These are phyloP conservation scores for Aspergillus amoenus DNA, from an alignment of 2,329 filamentous ascomycete genomes.

Conservation along the genomic window DNA sequence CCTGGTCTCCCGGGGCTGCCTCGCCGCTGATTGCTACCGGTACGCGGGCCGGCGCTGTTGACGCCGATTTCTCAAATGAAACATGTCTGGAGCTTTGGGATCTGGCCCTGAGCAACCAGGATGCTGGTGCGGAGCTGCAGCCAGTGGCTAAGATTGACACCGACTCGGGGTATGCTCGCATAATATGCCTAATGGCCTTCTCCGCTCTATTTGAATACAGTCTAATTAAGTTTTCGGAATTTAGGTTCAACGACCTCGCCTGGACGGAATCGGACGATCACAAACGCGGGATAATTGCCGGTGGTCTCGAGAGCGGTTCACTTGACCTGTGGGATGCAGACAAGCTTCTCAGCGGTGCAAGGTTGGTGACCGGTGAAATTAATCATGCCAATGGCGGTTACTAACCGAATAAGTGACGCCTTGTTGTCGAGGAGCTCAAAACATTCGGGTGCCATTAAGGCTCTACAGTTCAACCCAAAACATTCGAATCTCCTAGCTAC, in stretches of 20 bases:
- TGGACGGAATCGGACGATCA: constrained; percentile 83
- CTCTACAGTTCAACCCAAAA: constrained; percentile 93
- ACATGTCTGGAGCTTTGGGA: constrained; percentile 97
- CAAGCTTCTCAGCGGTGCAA: constrained; percentile 56
- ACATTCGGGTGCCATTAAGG: constrained; percentile 89
- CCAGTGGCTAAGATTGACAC: constrained; percentile 80
- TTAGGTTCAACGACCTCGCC: constrained; percentile 92
- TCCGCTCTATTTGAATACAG: not conserved
- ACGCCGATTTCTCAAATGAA: constrained; percentile 96
- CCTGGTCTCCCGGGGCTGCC: constrained; percentile 82
- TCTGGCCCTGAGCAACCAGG: constrained; percentile 73
- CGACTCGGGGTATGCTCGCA: constrained; percentile 72
- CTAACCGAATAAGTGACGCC: constrained; percentile 57
- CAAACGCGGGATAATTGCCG: constrained; percentile 86
- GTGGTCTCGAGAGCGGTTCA: constrained; percentile 90
- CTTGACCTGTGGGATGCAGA: constrained; percentile 92
- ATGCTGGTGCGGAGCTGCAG: constrained; percentile 78
- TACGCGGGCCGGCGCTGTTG: constrained; percentile 90
- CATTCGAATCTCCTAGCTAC: constrained; percentile 89
- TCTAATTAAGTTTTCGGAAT: constrained; percentile 23
- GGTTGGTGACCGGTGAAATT: constrained; percentile 37
- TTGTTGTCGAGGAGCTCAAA: constrained; percentile 83
- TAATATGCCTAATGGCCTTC: not conserved
- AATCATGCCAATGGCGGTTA: constrained; percentile 6
- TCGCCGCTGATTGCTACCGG: constrained; percentile 87